Percentiles rank a stretch among this genome's conserved stretches.
Conservation (phyloP, 169 alveolate genomes). For the Plasmodium reichenowi region DNA sequence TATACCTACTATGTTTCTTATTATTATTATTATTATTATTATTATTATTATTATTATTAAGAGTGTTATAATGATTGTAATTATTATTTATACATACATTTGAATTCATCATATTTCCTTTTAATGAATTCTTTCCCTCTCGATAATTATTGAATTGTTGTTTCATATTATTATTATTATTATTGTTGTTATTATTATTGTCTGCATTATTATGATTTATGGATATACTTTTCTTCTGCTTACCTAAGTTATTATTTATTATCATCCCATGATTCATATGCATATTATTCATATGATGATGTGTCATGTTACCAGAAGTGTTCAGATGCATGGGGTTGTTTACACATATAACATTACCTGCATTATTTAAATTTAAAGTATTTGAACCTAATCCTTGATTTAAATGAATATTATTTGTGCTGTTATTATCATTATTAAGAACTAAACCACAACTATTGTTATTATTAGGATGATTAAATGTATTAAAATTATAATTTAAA, state of each 20-base stretch:
- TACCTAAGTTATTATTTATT: slow-evolving; percentile 5
- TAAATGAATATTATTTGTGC: slow-evolving; percentile 20
- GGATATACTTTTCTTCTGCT: slow-evolving; percentile 41
- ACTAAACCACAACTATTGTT: not conserved
- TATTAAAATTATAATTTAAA: slow-evolving; percentile 20
- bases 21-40: slow-evolving; percentile 11
- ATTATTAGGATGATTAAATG: slow-evolving; percentile 11
- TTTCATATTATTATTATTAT: slow-evolving; percentile 2
- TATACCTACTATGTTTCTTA: slow-evolving; percentile 20
- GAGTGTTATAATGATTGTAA: not conserved
- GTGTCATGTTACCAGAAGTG: slow-evolving; percentile 7
- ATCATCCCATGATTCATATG: slow-evolving; percentile 68
- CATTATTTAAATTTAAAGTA: slow-evolving; percentile 12
- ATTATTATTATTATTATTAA: not conserved
- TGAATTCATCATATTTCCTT: slow-evolving; percentile 2
- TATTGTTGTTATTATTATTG: not conserved
- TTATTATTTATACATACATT: not conserved
- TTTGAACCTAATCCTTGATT: slow-evolving; percentile 19
- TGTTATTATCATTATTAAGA: slow-evolving; percentile 17
- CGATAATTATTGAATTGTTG: slow-evolving; percentile 9
- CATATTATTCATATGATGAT: slow-evolving; percentile 47
- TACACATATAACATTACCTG: slow-evolving; percentile 31
- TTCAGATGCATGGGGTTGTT: slow-evolving; percentile 21
- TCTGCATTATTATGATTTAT: slow-evolving; percentile 11
- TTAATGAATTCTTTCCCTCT: slow-evolving; percentile 16